Base-by-base conservation (phyloP, 2,329 filamentous ascomycete genomes). In the Talaromyces sp. region DNA sequence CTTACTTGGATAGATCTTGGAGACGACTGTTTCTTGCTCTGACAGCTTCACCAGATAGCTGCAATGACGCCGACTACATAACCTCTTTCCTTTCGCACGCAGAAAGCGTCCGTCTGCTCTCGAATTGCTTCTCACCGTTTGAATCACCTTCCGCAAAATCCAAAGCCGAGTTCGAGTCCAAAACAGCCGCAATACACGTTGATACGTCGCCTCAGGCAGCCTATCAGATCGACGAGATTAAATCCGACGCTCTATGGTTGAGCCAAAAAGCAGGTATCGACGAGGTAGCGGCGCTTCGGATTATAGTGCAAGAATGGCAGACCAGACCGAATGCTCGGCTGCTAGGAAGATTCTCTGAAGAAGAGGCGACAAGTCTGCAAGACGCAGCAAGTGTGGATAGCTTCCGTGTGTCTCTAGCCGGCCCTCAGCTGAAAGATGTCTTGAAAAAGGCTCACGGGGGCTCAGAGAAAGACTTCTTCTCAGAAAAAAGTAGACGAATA, bases 221-320 rank as follows among this genome's bases (percentile, higher is more conserved):
- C 62, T 91, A 89, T 72, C 86, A 93, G 71, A 81, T 96, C 67
- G 86, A 89, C 42, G 81, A 89, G 71, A 86, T 98, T 73, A 96
- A 96, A 78, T 85, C 86, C 54, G 93, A 98, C 79, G 85, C 92
- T 37, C 74, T 89, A 68, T 98, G 93, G 92, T 80, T 99, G 66
- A 93, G 91, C 76, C 86, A 89, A 69, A 86, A 88, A 71, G 86
- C 88, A 58, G 83, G 85, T 50, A 86, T 97, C 67, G 92, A 95
- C 74, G 88, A 97, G 74, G 81, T 95, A 48, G 86, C 88, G 12
- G 92, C 93, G 28, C 81, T 99, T 70, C 86, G 95, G 64, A 82
- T 96, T 48, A 88, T 88, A 2, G 80, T 96, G 6, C 78, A 95
- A 52, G 95, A 98, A 81, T 90, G 89, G 82, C 93, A 98, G 77